phyloP scores from a whole-genome alignment of 306 rosid species.

The Benincasa hispida region DNA sequence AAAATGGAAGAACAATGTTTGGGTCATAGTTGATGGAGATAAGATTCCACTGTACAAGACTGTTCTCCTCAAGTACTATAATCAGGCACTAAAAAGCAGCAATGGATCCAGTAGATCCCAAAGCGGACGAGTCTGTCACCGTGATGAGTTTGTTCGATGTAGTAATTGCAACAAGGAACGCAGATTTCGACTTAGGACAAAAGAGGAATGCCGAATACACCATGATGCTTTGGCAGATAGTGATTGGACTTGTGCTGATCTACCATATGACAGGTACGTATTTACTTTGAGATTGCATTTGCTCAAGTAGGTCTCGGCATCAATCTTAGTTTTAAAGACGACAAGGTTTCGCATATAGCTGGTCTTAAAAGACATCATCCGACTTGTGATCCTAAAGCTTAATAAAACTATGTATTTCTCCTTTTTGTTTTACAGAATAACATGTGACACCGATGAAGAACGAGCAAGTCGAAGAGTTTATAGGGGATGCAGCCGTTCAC shows the following conservation, averaged over 20 bases:
- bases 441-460: slow-evolving; percentile 88
- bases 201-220: slow-evolving; percentile 79
- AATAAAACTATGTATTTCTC: not conserved
- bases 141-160: slow-evolving; percentile 80
- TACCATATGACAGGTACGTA: slow-evolving; percentile 81
- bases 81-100: slow-evolving; percentile 50
- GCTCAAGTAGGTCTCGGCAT: not conserved
- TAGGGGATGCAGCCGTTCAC: slow-evolving; percentile 69
- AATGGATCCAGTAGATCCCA: slow-evolving; percentile 60
- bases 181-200: slow-evolving; percentile 80
- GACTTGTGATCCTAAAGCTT: not conserved
- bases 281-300: not conserved
- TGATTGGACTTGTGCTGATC: slow-evolving; percentile 78
- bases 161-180: slow-evolving; percentile 72
- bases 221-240: slow-evolving; percentile 80
- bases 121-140: slow-evolving; percentile 63
- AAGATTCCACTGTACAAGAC: slow-evolving; percentile 86
- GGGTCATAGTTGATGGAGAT: slow-evolving; percentile 79
- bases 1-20: slow-evolving; percentile 93
- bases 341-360: not conserved
- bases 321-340: not conserved
- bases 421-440: slow-evolving; percentile 33
- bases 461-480: slow-evolving; percentile 81
- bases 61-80: slow-evolving; percentile 89
- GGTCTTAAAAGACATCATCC: not conserved